Evolutionary conservation across 371 early-diverging fungal genomes (phyloP).

Genomic region (Blastocladiella emersonii): DNA sequence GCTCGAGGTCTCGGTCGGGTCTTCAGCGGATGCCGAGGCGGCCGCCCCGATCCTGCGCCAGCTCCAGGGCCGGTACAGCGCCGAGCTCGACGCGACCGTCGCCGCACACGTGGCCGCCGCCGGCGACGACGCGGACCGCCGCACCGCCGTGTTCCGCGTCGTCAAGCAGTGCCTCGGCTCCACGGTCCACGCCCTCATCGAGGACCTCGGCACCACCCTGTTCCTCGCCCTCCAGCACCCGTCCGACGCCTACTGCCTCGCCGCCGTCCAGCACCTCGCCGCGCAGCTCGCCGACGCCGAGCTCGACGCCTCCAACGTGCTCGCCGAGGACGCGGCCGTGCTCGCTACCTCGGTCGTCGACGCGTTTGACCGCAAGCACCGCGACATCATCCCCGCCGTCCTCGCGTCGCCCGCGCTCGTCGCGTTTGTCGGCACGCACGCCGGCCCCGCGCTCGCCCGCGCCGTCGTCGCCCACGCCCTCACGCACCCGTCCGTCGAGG

Average conservation of each 20-base stretch:
- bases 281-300: not conserved
- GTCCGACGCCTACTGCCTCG: not conserved
- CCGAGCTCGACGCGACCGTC: constrained; percentile 2
- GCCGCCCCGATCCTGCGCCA: not conserved
- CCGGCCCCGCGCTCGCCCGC: constrained; percentile 8
- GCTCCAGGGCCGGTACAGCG: not conserved
- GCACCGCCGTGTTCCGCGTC: not conserved
- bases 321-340: not conserved
- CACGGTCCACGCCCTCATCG: not conserved
- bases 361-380: not conserved
- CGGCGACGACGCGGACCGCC: not conserved
- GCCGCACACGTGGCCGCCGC: not conserved
- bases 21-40: constrained; percentile 7
- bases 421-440: constrained; percentile 14
- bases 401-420: constrained; percentile 23
- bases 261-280: not conserved
- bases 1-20: constrained; percentile 9
- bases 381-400: constrained; percentile 5
- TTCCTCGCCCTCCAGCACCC: constrained; percentile 6
- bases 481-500: constrained; percentile 3
- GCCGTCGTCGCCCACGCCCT: constrained; percentile 11
- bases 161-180: not conserved
- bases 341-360: not conserved
- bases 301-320: not conserved
- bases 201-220: not conserved